phyloP scores from a whole-genome alignment of 2,329 filamentous ascomycete species.

The Epichloe glyceriae region DNA sequence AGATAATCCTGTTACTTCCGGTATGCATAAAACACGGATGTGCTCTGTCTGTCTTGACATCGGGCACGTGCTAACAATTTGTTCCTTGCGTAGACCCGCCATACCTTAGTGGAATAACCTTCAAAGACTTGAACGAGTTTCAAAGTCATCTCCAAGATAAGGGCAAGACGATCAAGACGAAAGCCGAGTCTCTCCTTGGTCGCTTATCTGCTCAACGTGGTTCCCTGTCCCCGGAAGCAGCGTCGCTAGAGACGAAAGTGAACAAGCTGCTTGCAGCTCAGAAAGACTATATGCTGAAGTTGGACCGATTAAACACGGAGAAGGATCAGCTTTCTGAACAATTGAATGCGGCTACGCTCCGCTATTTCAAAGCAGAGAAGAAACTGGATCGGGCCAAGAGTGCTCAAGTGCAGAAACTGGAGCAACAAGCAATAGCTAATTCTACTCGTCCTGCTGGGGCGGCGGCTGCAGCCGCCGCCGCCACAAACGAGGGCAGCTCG shows the following conservation, averaged over 20 bases:
- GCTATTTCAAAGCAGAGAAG: constrained; percentile 93
- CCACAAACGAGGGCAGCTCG: constrained; percentile 31
- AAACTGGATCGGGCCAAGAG: constrained; percentile 85
- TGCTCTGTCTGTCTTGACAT: not conserved
- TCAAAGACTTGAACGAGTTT: constrained; percentile 58
- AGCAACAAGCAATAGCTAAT: constrained; percentile 72
- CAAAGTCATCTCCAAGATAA: constrained; percentile 68
- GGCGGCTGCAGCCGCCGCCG: constrained; percentile 5
- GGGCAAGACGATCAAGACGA: constrained; percentile 61
- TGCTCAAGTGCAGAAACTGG: constrained; percentile 77
- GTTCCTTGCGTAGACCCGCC: constrained; percentile 29
- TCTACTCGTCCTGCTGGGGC: constrained; percentile 34
- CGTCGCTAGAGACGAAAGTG: constrained; percentile 62
- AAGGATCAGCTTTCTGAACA: constrained; percentile 78
- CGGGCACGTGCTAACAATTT: constrained; percentile 11
- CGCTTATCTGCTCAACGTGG: constrained; percentile 38
- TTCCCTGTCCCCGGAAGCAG: constrained; percentile 51
- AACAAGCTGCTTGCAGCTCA: constrained; percentile 65
- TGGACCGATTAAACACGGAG: constrained; percentile 63
- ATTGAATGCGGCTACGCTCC: constrained; percentile 73
- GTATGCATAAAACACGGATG: constrained; percentile 10
- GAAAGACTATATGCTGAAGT: constrained; percentile 65
- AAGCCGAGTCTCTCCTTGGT: constrained; percentile 56
- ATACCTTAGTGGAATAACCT: constrained; percentile 45
- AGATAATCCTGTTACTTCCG: constrained; percentile 9